phyloP scores from a whole-genome alignment of 225 moss, liverwort and hornwort species.

The Polytrichum commune region DNA sequence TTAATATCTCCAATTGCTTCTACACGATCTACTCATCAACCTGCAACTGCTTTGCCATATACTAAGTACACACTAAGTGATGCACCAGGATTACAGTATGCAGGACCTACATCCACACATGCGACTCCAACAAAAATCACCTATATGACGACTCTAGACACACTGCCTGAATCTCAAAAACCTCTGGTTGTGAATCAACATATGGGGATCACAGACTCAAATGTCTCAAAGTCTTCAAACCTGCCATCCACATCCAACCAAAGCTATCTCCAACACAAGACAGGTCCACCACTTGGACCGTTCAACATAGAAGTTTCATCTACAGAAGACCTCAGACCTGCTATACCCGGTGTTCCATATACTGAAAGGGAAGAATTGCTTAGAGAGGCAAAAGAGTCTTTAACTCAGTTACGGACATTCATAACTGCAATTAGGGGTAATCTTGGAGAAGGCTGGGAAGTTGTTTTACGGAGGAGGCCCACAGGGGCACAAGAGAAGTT shows the following conservation, averaged over 20 bases:
- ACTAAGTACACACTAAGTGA: slow-evolving; percentile 14
- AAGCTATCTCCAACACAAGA: slow-evolving; percentile 18
- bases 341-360: slow-evolving; percentile 31
- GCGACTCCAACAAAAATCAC: slow-evolving; percentile 23
- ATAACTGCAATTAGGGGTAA: slow-evolving; percentile 58
- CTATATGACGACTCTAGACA: slow-evolving; percentile 16
- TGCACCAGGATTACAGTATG: slow-evolving; percentile 19
- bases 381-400: slow-evolving; percentile 67
- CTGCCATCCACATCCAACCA: slow-evolving; percentile 28
- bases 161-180: slow-evolving; percentile 24
- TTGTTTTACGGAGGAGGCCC: slow-evolving; percentile 60
- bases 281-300: slow-evolving; percentile 21
- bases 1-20: slow-evolving; percentile 27
- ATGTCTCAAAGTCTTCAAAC: slow-evolving; percentile 18
- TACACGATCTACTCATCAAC: slow-evolving; percentile 19
- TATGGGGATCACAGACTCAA: slow-evolving; percentile 16
- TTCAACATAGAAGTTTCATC: slow-evolving; percentile 41
- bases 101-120: slow-evolving; percentile 18
- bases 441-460: slow-evolving; percentile 79
- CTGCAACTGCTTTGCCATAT: slow-evolving; percentile 13
- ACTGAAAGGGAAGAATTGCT: slow-evolving; percentile 68
- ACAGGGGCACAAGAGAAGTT: slow-evolving; percentile 70
- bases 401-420: slow-evolving; percentile 76
- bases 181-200: slow-evolving; percentile 17
- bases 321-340: slow-evolving; percentile 38